Evolutionary conservation across 192 early-diverging fungal genomes (phyloP), one percentile per base, ranked within the genome.

Genomic region (Coemansia aciculifera): DNA sequence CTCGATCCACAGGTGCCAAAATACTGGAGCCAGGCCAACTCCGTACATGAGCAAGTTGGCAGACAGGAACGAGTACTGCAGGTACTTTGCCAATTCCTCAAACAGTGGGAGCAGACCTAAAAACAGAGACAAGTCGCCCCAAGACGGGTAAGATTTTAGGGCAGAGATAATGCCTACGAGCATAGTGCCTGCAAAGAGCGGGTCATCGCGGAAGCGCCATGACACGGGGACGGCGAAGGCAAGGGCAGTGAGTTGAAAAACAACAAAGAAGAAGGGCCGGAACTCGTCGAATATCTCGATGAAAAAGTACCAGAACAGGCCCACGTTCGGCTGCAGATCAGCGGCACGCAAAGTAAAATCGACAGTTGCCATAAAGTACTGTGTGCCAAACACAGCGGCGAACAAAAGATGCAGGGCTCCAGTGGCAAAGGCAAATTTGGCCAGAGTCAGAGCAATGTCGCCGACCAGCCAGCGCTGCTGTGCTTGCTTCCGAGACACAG

Each of bases 251-350:
- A 98, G 81, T 79, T 99, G 96, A 75, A 99, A 98, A 2, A 97
- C 95, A 19, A 89, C 75, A 70, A 95, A 66, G 77, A 98, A 99
- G 73, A 99, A 98, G 6, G 86, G 68, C 32, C 98, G 87, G 87
- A 98, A 99, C 64, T 97, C 93, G 74, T 99, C 96, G 86, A 99
- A 99, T 78, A 99, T 96, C 76, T 99, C 98, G 59, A 94, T 98
- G 81, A 98, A 96, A 80, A 99, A 96, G 83, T 99, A 99, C 98
- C 98, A 99, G 71, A 88, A 97, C 61, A 98, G 73, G 5, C 98
- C 98, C 27, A 97, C 86, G 79, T 96, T 99, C 2, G 96, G 98
- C n/a, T 92, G 92, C 69, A 99, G 76, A 63, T 99, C 98, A 42
- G 88, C 81, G 15, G 95, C 92, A 3, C 85, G 73, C 38, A 95